phyloP scores from a whole-genome alignment of 768 basidiomycete species.

The Boletus subparvulus region DNA sequence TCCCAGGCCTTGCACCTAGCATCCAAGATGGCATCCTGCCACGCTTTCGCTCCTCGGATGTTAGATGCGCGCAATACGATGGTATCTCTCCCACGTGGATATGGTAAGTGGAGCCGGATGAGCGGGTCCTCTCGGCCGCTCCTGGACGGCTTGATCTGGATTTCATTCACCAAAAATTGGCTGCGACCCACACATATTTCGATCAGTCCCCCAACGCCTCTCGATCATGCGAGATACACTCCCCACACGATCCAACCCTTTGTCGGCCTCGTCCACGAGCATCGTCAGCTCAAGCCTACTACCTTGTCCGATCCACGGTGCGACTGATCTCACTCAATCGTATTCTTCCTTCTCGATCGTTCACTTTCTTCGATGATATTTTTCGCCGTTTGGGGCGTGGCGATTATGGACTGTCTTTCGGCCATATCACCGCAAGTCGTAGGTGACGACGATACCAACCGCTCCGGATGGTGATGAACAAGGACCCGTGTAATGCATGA shows the following conservation, averaged over 20 bases:
- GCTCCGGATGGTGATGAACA: conserved; percentile 25
- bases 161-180: conserved; percentile 70
- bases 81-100: conserved; percentile 72
- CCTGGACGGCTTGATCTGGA: conserved; percentile 49
- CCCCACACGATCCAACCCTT: conserved; percentile 82
- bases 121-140: conserved; percentile 59
- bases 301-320: conserved; percentile 83
- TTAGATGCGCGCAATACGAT: conserved; percentile 59
- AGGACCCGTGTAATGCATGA: conserved; percentile 73
- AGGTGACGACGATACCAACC: too few relatives aligned
- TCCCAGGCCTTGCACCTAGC: conserved; percentile 14
- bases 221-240: conserved; percentile 23
- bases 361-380: conserved; percentile 72
- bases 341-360: conserved; percentile 83
- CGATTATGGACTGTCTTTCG: conserved; percentile 56
- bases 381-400: conserved; percentile 65
- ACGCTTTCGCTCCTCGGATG: conserved; percentile 56
- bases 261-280: conserved; percentile 69
- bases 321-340: conserved; percentile 74
- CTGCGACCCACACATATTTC: conserved; percentile 33
- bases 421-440: conserved; percentile 25
- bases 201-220: neutral
- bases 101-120: conserved; percentile 65
- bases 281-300: conserved; percentile 89
- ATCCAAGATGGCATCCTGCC: conserved; percentile 44